phyloP scores from a whole-genome alignment of 495 filamentous ascomycete species.

The Acidomyces sp. region DNA sequence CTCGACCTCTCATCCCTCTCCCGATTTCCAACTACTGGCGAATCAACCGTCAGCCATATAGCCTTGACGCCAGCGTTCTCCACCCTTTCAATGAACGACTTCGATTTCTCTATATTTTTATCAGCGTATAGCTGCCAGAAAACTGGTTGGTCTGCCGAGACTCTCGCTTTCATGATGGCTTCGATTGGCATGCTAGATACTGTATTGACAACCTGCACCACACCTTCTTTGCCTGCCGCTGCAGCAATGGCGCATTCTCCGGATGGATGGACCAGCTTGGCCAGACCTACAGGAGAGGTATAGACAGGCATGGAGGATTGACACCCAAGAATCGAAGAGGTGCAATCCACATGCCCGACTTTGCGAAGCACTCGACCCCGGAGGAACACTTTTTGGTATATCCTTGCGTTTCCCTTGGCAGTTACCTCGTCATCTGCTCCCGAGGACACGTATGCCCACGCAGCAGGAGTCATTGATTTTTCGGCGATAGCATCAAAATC shows the following conservation, averaged over 20 bases:
- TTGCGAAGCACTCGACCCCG: neutral
- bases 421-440: constrained; percentile 1
- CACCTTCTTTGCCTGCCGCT: constrained; percentile 33
- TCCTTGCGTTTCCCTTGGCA: neutral
- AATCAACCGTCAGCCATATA: constrained; percentile 24
- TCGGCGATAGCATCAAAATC: neutral
- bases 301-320: neutral
- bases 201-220: constrained; percentile 1
- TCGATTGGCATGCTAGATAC: constrained; percentile 3
- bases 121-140: constrained; percentile 61
- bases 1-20: constrained; percentile 19
- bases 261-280: neutral
- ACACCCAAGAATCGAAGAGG: neutral
- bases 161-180: constrained; percentile 1
- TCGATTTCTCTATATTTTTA: constrained; percentile 46
- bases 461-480: neutral
- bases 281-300: constrained; percentile 1
- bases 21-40: constrained; percentile 21
- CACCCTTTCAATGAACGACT: constrained; percentile 36
- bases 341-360: neutral
- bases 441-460: constrained; percentile 1
- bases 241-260: constrained; percentile 1
- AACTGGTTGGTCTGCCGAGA: neutral
- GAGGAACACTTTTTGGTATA: neutral
- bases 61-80: constrained; percentile 16